A percentile compares a stretch with the other conserved stretches of the same genome.
Conservation (phyloP, 352 stramenopile genomes). For the Phytophthora kernoviae region DNA sequence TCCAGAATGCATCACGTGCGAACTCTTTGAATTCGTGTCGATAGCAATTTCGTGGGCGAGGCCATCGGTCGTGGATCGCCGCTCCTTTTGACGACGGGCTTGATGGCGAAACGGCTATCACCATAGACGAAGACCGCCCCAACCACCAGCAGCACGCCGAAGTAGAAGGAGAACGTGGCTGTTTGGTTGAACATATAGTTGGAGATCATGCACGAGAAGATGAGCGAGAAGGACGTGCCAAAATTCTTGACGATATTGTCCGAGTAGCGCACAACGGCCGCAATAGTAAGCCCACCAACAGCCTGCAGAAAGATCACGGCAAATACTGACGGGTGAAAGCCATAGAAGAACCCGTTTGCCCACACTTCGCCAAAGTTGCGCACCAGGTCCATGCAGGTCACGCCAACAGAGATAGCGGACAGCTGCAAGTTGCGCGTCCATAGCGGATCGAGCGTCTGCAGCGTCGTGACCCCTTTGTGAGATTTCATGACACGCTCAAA, state of each 20-base stretch:
- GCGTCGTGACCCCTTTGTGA: conserved; percentile 73
- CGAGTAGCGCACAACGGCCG: conserved; percentile 86
- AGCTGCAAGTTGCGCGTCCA: conserved; percentile 88
- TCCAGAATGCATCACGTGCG: conserved; percentile 29
- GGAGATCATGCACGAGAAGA: conserved; percentile 90
- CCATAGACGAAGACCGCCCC: conserved; percentile 87
- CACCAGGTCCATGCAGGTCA: conserved; percentile 73
- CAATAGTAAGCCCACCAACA: conserved; percentile 83
- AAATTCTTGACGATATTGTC: conserved; percentile 93
- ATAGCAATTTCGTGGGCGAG: conserved; percentile 65
- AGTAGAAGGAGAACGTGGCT: conserved; percentile 75
- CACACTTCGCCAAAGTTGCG: conserved; percentile 67
- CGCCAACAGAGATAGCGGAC: conserved; percentile 78
- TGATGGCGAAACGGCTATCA: conserved; percentile 76
- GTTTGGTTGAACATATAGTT: conserved; percentile 89
- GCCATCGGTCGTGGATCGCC: conserved; percentile 34
- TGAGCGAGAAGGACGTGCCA: conserved; percentile 86
- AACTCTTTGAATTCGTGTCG: conserved; percentile 34
- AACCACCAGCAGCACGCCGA: conserved; percentile 77
- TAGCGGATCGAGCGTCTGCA: conserved; percentile 84
- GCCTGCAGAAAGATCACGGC: conserved; percentile 84
- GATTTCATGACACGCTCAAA: conserved; percentile 90
- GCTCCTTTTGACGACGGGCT: conserved; percentile 38
- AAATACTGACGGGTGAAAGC: conserved; percentile 78
- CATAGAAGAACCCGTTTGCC: conserved; percentile 78